Conservation (phyloP, 768 basidiomycete species). For the Boletus vinaceobasis region DNA sequence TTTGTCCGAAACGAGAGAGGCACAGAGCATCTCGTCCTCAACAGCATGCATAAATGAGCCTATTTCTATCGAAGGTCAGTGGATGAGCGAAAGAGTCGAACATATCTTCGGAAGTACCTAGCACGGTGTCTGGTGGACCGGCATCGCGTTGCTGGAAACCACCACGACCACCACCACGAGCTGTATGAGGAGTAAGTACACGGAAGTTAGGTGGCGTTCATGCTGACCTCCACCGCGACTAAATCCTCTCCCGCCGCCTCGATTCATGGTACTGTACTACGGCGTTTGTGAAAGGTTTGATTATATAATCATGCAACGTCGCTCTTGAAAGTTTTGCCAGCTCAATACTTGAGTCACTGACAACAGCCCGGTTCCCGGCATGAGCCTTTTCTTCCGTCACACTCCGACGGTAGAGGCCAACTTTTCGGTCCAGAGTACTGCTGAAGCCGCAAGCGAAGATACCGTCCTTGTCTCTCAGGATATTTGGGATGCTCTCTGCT, state of each 20-base stretch:
- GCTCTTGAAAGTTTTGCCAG: no score
- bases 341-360: neutral
- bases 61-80: slow-evolving; percentile 67
- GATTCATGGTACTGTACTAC: slow-evolving; percentile 43
- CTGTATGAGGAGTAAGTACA: slow-evolving; percentile 25
- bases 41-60: slow-evolving; percentile 92
- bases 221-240: slow-evolving; percentile 50
- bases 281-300: neutral
- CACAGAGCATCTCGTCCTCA: slow-evolving; percentile 97
- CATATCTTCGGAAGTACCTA: slow-evolving; percentile 43
- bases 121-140: slow-evolving; percentile 77
- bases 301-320: slow-evolving; percentile 22
- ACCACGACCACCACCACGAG: slow-evolving; percentile 64
- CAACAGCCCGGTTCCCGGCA: slow-evolving; percentile 3
- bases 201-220: neutral
- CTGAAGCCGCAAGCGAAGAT: slow-evolving; percentile 16
- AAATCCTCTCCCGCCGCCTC: slow-evolving; percentile 53
- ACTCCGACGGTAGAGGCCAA: slow-evolving; percentile 21
- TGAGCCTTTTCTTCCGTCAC: slow-evolving; percentile 39
- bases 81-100: slow-evolving; percentile 2
- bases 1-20: slow-evolving; percentile 78
- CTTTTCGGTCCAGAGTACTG: slow-evolving; percentile 24
- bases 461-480: slow-evolving; percentile 30
- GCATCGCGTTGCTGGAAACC: slow-evolving; percentile 68
- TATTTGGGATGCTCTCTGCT: slow-evolving; percentile 31